A percentile compares a stretch with the other conserved stretches of the same genome.
Evolutionary conservation across 31 red algal species (phyloP).

Genomic region (Pterothamnion heteromorphum): DNA sequence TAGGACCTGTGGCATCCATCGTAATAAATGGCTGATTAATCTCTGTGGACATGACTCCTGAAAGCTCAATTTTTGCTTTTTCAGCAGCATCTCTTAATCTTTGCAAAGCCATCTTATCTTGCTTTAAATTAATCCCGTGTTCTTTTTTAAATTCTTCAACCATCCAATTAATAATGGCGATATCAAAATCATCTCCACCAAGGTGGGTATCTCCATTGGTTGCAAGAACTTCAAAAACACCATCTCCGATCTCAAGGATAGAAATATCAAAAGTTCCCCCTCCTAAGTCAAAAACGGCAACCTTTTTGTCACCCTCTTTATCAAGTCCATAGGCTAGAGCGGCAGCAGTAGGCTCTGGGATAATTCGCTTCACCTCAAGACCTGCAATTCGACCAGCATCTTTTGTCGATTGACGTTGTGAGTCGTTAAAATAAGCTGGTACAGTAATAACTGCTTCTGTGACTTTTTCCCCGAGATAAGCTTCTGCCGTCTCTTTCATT

Average conservation of each 20-base stretch:
- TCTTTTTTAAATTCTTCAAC: constrained; percentile 96
- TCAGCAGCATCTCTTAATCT: constrained; percentile 90
- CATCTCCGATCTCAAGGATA: constrained; percentile 92
- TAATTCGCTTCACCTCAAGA: constrained; percentile 93
- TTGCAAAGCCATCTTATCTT: constrained; percentile 86
- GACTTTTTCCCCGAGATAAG: constrained; percentile 88
- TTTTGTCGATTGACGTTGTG: constrained; percentile 95
- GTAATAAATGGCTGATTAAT: too few species aligned
- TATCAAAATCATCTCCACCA: constrained; percentile 98
- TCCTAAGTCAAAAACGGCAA: constrained; percentile 97
- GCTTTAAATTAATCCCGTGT: constrained; percentile 70
- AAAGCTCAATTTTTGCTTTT: constrained; percentile 97
- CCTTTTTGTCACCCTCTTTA: constrained; percentile 96
- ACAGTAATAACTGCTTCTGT: constrained; percentile 96
- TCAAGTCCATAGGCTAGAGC: constrained; percentile 99
- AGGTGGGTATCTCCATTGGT: constrained; percentile 99
- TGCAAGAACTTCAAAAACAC: constrained; percentile 94
- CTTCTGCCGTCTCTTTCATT: constrained; percentile 98
- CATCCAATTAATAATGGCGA: constrained; percentile 95
- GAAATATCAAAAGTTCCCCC: constrained; percentile 99
- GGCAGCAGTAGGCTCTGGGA: constrained; percentile 98
- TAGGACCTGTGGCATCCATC: too few species aligned
- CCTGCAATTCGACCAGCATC: constrained; percentile 98
- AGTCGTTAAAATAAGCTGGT: constrained; percentile 98
- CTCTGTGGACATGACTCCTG: too few species aligned